Conservation (phyloP, 73 alveolate genomes). For the Tetrahymena elliotti region DNA sequence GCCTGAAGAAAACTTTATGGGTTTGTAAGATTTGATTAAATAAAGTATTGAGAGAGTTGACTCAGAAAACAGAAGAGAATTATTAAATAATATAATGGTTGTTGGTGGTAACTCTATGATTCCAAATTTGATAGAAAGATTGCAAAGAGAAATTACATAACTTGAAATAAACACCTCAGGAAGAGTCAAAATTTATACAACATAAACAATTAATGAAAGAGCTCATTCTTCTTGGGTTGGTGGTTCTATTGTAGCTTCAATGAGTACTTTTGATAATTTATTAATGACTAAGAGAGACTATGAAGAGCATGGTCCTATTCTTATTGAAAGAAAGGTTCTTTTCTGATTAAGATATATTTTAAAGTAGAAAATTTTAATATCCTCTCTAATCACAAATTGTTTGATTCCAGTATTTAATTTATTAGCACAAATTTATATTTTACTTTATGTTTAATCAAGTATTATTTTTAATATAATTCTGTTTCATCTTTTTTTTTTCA, state of each 20-base stretch:
- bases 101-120: conserved; percentile 27
- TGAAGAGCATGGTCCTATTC: conserved; percentile 41
- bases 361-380: neutral
- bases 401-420: neutral
- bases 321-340: conserved; percentile 34
- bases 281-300: conserved; percentile 27
- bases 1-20: conserved; percentile 16
- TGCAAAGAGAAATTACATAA: conserved; percentile 14
- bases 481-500: neutral
- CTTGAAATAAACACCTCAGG: conserved; percentile 5
- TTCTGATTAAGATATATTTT: neutral
- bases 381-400: too few relatives aligned
- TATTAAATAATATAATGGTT: conserved; percentile 11
- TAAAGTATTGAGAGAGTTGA: conserved; percentile 20
- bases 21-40: neutral
- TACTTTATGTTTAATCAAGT: neutral
- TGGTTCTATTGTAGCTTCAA: conserved; percentile 25
- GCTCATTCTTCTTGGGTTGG: conserved; percentile 40
- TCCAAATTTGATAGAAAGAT: conserved; percentile 22
- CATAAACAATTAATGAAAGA: conserved; percentile 12
- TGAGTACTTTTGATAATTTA: conserved; percentile 14
- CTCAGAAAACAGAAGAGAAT: conserved; percentile 28
- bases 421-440: too few relatives aligned
- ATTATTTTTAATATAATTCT: too few relatives aligned
- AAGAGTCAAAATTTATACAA: conserved; percentile 16